Percentiles rank a stretch among this genome's conserved stretches.
Conservation (phyloP, 2,329 filamentous ascomycete species). For the Fusarium hostae region DNA sequence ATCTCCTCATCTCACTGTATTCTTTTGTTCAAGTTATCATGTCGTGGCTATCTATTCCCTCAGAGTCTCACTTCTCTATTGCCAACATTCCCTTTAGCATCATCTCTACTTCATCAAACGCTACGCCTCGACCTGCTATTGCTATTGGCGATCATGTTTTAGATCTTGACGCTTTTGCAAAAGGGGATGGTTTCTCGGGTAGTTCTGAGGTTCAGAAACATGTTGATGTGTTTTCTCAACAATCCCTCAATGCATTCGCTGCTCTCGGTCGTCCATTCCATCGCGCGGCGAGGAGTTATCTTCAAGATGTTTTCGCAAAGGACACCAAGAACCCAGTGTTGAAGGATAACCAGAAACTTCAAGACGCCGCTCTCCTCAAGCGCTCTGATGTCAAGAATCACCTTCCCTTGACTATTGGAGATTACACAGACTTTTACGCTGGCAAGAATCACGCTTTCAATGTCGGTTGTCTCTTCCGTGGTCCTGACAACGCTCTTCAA, state of each 20-base stretch:
- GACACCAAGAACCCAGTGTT: conserved; percentile 58
- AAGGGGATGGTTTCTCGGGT: conserved; percentile 53
- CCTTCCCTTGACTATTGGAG: conserved; percentile 79
- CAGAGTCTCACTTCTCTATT: conserved; percentile 58
- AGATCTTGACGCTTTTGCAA: conserved; percentile 72
- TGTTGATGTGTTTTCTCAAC: conserved; percentile 41
- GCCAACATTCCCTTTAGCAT: conserved; percentile 87
- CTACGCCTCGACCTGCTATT: conserved; percentile 71
- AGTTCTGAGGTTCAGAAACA: conserved; percentile 43
- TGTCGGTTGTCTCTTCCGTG: conserved; percentile 78
- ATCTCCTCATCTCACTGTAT: neutral
- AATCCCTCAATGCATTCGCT: conserved; percentile 50
- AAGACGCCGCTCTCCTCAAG: conserved; percentile 44
- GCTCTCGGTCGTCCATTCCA: conserved; percentile 74
- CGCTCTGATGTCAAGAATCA: conserved; percentile 69
- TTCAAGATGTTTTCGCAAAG: conserved; percentile 69
- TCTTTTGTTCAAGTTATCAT: neutral
- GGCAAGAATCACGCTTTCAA: conserved; percentile 80
- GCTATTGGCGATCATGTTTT: conserved; percentile 79
- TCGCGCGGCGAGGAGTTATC: conserved; percentile 74
- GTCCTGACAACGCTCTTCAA: conserved; percentile 77
- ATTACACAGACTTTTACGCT: conserved; percentile 89
- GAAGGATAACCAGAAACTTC: conserved; percentile 51
- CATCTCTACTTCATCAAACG: conserved; percentile 71
- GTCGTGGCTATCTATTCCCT: conserved; percentile 50